Conservation (phyloP, 768 basidiomycete species). For the Pluteus cervinus region DNA sequence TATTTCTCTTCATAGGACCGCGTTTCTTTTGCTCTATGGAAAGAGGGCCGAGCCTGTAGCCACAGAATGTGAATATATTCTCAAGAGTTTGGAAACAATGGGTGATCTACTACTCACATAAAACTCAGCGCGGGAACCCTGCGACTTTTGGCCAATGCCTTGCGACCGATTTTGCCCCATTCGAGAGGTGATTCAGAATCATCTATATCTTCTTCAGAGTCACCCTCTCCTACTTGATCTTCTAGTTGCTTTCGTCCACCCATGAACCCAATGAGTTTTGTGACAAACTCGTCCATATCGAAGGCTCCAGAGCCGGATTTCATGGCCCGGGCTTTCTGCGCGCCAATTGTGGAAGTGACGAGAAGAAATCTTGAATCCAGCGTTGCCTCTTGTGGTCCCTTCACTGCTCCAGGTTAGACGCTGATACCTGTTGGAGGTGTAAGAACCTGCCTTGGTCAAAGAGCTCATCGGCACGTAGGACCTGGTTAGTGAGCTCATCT, state of each 20-base stretch:
- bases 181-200: constrained; percentile 46
- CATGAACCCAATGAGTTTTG: constrained; percentile 70
- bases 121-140: constrained; percentile 80
- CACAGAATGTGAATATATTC: constrained; percentile 13
- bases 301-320: constrained; percentile 85
- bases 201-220: constrained; percentile 46
- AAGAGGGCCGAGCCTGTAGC: constrained; percentile 89
- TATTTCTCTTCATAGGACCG: constrained; percentile 48
- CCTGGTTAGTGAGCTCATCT: constrained; percentile 47
- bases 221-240: constrained; percentile 36
- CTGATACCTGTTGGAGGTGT: neutral
- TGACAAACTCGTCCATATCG: constrained; percentile 87
- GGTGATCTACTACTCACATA: constrained; percentile 51
- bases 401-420: constrained; percentile 36
- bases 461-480: constrained; percentile 52
- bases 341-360: constrained; percentile 70
- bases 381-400: constrained; percentile 81
- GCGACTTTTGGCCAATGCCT: constrained; percentile 73
- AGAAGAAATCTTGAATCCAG: constrained; percentile 82
- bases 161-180: constrained; percentile 85
- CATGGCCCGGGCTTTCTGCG: constrained; percentile 87
- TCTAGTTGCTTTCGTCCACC: constrained; percentile 53
- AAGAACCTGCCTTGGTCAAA: constrained; percentile 52
- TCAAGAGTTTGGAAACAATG: neutral
- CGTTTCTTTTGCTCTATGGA: constrained; percentile 83